A percentile compares a stretch with the other conserved stretches of the same genome.
These are phyloP conservation scores for Bryoglossum gracile DNA, from an alignment of 495 filamentous ascomycete genomes.

Conservation along the genomic window DNA sequence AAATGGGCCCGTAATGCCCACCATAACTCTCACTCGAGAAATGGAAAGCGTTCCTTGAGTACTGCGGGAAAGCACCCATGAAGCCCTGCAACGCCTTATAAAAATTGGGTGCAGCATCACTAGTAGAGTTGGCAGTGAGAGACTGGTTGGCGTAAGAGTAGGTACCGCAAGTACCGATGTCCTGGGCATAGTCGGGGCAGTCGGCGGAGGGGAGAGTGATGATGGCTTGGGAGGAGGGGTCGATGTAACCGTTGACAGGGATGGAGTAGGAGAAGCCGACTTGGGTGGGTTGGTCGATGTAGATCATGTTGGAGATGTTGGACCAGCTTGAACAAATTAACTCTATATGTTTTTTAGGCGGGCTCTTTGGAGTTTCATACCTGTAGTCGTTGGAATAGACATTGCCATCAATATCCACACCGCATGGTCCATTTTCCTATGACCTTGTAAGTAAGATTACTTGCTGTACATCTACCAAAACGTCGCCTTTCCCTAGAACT, in stretches of 20 bases:
- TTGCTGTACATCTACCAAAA: no score
- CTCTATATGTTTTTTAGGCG: no score
- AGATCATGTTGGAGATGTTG: slow-evolving; percentile 50
- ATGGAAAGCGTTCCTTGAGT: slow-evolving; percentile 47
- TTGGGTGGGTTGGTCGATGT: slow-evolving; percentile 53
- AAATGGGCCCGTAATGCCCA: slow-evolving; percentile 60
- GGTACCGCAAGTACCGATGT: slow-evolving; percentile 42
- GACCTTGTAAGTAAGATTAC: no score
- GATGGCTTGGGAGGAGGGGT: slow-evolving; percentile 14
- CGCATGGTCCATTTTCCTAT: slow-evolving; percentile 57
- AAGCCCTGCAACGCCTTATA: slow-evolving; percentile 57
- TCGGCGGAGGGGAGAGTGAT: slow-evolving; percentile 35
- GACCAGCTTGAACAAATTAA: no score
- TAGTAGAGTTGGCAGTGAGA: slow-evolving; percentile 47
- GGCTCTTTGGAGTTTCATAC: no score
- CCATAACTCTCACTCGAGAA: slow-evolving; percentile 58
- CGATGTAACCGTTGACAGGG: slow-evolving; percentile 42
- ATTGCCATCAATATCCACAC: slow-evolving; percentile 37
- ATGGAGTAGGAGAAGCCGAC: slow-evolving; percentile 54
- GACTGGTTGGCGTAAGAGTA: slow-evolving; percentile 44
- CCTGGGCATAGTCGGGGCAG: slow-evolving; percentile 45
- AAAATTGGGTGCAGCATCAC: slow-evolving; percentile 48
- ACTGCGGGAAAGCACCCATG: slow-evolving; percentile 56
- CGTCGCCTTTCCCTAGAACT: no score
- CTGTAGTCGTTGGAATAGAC: slow-evolving; percentile 47